Evolutionary conservation across 164 flowering plant genomes (phyloP), one percentile per base, ranked within the genome.

Genomic region (Houttuynia cordata): DNA sequence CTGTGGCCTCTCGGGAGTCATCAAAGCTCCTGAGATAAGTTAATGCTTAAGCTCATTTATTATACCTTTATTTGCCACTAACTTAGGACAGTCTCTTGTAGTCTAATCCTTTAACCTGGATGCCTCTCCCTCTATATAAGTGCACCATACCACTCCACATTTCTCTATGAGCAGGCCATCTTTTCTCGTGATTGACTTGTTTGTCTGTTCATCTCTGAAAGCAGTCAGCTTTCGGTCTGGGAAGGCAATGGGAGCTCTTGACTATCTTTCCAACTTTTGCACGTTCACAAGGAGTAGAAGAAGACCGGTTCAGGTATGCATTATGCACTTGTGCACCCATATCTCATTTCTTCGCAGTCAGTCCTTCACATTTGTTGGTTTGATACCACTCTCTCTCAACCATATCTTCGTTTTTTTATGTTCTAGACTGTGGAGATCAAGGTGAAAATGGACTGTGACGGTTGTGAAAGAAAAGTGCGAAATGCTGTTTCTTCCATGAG

Each of bases 371-470:
- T 45, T 45, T 51, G 17, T 37, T 59, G 21, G 57, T 13, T 10
- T 37, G 50, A 10, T 42, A 24, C 49, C 17, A 41, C 60, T 41
- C 9, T 53, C 42, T 68, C 51, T 57, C 49, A 10, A 10, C 2
- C 17, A 10, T 10, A 45, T 17, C 17, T 45, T 45, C 49, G 2
- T 45, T 62, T 47, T 51, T 57, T 53, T 61, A 23, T 19, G 56
- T 45, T 53, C 56, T 73, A 87, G 94, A 87, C 90, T 50, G 90
- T 87, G 42, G 94, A 87, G 71, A 79, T 87, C 68, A 87, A 80
- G 68, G 90, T 87, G 61, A 87, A 84, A 66, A 83, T 86, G 85
- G 88, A 83, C 74, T 86, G 92, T 68, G 88, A 86, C 73, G 92
- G 92, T 51, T 86, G 92, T 66, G 92, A 81, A 72, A 77, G 92